These are phyloP conservation scores for Alternaria alternata DNA, from an alignment of 2,329 filamentous ascomycete genomes.

Conservation along the genomic window DNA sequence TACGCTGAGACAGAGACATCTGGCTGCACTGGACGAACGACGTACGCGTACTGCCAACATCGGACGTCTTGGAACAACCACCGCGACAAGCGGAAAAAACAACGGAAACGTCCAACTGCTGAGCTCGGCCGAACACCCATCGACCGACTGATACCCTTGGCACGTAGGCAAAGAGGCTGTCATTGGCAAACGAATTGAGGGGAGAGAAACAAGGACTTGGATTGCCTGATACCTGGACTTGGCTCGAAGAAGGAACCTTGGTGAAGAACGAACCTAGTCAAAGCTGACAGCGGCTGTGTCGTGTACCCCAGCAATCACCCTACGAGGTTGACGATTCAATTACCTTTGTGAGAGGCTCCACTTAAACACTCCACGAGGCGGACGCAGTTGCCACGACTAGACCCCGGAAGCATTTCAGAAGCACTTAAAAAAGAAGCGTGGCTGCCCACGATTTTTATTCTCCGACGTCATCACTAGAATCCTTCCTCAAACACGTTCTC, in stretches of 20 bases:
- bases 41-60: neutral
- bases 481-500: neutral
- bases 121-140: neutral
- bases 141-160: neutral
- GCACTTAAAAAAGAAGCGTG: neutral
- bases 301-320: neutral
- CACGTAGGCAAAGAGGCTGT: neutral
- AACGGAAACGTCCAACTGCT: neutral
- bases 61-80: neutral
- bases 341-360: neutral
- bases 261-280: neutral
- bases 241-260: neutral
- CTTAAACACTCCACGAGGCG: neutral
- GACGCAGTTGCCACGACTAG: neutral
- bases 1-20: neutral
- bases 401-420: neutral
- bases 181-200: neutral
- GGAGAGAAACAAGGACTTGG: neutral
- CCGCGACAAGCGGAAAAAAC: neutral
- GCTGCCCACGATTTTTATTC: neutral
- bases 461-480: constrained; percentile 2
- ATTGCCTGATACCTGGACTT: neutral
- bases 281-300: neutral
- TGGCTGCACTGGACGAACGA: neutral
- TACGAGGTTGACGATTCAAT: neutral